Evolutionary conservation across 2,329 filamentous ascomycete genomes (phyloP).

Genomic region (Trichoderma aggressivum): DNA sequence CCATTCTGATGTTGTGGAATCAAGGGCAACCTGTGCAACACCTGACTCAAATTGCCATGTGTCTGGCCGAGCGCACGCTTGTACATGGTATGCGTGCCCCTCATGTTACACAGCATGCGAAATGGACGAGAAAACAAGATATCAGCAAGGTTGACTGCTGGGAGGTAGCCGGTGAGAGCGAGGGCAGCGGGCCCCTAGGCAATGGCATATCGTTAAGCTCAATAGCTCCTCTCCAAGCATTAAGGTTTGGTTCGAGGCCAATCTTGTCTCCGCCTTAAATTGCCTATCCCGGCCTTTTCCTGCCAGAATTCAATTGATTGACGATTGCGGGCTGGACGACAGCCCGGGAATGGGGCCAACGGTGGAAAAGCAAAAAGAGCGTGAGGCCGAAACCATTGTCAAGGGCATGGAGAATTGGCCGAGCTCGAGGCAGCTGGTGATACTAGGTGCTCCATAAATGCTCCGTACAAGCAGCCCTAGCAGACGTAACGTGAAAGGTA

Average conservation of each 20-base stretch:
- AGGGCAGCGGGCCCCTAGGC: neutral
- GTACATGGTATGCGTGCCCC: neutral
- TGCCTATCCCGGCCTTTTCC: conserved; percentile 9
- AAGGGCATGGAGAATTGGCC: conserved; percentile 4
- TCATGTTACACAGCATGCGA: neutral
- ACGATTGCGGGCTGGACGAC: conserved; percentile 9
- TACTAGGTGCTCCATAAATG: conserved; percentile 1
- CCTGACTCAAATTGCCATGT: conserved; percentile 1
- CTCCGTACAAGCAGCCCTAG: neutral
- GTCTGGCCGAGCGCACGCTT: neutral
- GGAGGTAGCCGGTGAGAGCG: neutral
- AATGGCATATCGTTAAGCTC: neutral
- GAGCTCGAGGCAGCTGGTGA: neutral
- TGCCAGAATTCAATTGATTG: neutral
- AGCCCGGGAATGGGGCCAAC: neutral
- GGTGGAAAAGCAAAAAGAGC: neutral
- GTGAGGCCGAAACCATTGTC: neutral
- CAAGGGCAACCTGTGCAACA: neutral
- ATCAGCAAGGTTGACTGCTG: neutral
- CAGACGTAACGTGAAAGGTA: neutral
- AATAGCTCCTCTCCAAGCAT: neutral
- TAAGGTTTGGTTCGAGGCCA: conserved; percentile 11
- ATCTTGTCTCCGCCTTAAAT: neutral
- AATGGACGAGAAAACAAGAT: neutral
- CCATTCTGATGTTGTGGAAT: neutral